Conservation (phyloP, 2,329 filamentous ascomycete genomes). For the Microthyrium microscopicum region DNA sequence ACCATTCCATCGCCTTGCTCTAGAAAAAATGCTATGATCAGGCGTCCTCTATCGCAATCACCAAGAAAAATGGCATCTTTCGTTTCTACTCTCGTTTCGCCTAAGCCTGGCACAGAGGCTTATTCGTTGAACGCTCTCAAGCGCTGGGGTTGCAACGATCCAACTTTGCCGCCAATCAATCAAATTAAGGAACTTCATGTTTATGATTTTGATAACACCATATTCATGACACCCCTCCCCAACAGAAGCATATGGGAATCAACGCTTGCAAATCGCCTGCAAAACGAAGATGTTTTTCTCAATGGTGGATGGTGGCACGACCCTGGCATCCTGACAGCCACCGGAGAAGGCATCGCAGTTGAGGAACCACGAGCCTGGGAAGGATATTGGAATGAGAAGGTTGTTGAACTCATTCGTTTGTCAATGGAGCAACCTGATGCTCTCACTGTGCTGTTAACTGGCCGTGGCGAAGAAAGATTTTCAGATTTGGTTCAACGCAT, state of each 20-base stretch:
- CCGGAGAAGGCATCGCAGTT: constrained; percentile 62
- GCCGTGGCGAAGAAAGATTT: constrained; percentile 63
- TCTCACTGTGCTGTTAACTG: constrained; percentile 73
- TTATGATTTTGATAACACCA: constrained; percentile 86
- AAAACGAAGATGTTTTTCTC: constrained; percentile 57
- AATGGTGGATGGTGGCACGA: constrained; percentile 98
- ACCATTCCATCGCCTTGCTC: too few species aligned
- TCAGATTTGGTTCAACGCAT: constrained; percentile 68
- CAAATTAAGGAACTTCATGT: constrained; percentile 70
- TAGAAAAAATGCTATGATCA: too few species aligned
- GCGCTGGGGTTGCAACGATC: constrained; percentile 67
- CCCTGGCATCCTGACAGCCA: constrained; percentile 65
- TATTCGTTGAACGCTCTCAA: constrained; percentile 52
- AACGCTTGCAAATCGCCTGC: constrained; percentile 58
- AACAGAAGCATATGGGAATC: constrained; percentile 78
- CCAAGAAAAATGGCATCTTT: too few species aligned
- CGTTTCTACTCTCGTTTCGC: too few species aligned
- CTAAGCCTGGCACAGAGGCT: too few species aligned
- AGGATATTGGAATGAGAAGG: constrained; percentile 92
- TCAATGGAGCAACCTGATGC: constrained; percentile 74
- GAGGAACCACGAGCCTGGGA: constrained; percentile 77
- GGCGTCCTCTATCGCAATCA: too few species aligned
- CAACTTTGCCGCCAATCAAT: constrained; percentile 46
- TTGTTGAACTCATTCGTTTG: constrained; percentile 62
- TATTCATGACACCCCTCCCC: constrained; percentile 82